Evolutionary conservation across 768 basidiomycete genomes (phyloP).

Genomic region (Glaciozyma antarctica): DNA sequence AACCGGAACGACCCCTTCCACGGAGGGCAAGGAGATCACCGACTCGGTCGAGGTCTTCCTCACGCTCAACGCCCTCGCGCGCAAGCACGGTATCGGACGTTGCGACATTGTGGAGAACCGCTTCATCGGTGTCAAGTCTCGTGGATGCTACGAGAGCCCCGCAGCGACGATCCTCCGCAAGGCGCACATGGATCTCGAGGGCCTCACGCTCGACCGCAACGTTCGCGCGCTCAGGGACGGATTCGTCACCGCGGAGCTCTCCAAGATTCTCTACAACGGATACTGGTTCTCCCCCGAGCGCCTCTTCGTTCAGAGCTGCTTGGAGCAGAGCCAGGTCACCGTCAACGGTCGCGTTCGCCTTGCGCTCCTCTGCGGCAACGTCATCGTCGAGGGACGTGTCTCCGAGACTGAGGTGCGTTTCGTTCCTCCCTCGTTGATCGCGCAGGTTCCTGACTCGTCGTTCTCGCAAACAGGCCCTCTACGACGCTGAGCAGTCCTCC

Average conservation of each 20-base stretch:
- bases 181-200: conserved; percentile 94
- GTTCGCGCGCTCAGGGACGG: conserved; percentile 89
- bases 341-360: conserved; percentile 88
- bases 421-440: neutral
- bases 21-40: conserved; percentile 54
- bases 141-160: conserved; percentile 98
- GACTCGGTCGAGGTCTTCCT: conserved; percentile 91
- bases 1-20: conserved; percentile 22
- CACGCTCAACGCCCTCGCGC: conserved; percentile 76
- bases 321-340: conserved; percentile 88
- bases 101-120: conserved; percentile 99
- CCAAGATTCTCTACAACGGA: conserved; percentile 91
- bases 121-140: conserved; percentile 97
- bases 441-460: neutral
- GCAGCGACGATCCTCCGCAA: conserved; percentile 90
- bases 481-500: conserved; percentile 88
- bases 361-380: conserved; percentile 93
- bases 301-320: conserved; percentile 75
- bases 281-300: conserved; percentile 4
- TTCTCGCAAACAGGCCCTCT: conserved; percentile 60
- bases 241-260: conserved; percentile 82
- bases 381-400: conserved; percentile 80
- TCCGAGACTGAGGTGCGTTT: conserved; percentile 61
- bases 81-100: conserved; percentile 90
- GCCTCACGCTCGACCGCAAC: conserved; percentile 93